Base-by-base conservation (phyloP, 495 filamentous ascomycete genomes). In the Lasiosphaeria hispida region DNA sequence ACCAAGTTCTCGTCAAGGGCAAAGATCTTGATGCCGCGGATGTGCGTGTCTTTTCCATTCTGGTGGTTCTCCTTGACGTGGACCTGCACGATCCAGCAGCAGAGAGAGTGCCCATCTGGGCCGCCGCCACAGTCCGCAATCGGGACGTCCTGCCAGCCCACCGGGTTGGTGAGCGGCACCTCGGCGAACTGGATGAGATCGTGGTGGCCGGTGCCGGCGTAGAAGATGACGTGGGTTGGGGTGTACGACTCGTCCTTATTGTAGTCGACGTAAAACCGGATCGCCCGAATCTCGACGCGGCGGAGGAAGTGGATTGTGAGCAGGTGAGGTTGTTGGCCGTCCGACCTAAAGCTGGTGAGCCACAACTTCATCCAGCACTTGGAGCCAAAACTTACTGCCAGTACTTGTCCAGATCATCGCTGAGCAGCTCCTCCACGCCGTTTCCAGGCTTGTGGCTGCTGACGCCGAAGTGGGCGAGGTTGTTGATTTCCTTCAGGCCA, bases 1-100 rank as follows among this genome's bases (percentile, higher is more conserved):
- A 60, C 54, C 15, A 71, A 63, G 10, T 68, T 68, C 33, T 81
- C 78, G 52, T 97, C 92, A 41, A 80, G 73, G 5, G 90, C 89
- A 69, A 91, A 98, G 23, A 98, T 84, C 79, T 97, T 92, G 69
- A 98, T 80, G 0, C 90, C 93, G 38, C 94, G 85, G 40, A 98
- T 85, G 80, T 98, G 94, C 3, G 94, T 98, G 70, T 98, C 94
- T 69, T 98, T 98, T 54, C 94, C 94, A 71, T 98, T 98, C 77
- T 98, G 94, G 73, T 98, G 94, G 64, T 98, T 98, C 75, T 96
- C 95, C 55, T 90, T 81, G 60, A 98, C 82, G 49, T 84, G 83
- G 50, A 97, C 85, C 70, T 96, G 91, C 10, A 97, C 78, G 43
- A 97, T 82, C 75, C 88, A 95, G 37, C 87, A 90, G 59, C 90